Percentiles rank a stretch among this genome's conserved stretches.
phyloP scores from a whole-genome alignment of 371 early-diverging fungal genomes.

The Apophysomyces ossiformis region DNA sequence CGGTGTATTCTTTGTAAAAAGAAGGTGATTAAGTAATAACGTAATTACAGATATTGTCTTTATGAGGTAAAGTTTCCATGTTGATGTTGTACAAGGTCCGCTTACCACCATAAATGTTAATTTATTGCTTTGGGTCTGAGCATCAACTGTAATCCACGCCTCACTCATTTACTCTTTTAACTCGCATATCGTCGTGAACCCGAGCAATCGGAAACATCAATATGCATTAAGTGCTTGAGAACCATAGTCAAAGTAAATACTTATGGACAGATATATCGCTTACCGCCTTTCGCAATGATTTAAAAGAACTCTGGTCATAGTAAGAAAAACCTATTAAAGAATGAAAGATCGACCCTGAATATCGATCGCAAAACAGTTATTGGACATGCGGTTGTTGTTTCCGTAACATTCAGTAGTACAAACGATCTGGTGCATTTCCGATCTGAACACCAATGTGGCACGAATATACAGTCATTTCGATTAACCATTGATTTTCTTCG shows the following conservation, averaged over 20 bases:
- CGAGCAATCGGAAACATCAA: not conserved
- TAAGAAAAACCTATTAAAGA: not conserved
- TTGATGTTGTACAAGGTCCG: not conserved
- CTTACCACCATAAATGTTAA: not conserved
- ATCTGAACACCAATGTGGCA: too few relatives aligned
- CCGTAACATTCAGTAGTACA: too few relatives aligned
- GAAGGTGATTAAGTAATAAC: too few relatives aligned
- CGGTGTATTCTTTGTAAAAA: not conserved
- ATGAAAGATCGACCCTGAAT: not conserved
- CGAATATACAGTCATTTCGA: too few relatives aligned
- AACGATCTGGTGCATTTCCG: too few relatives aligned
- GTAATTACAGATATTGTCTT: not conserved
- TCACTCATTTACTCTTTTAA: not conserved
- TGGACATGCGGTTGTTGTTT: too few relatives aligned
- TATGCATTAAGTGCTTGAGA: too few relatives aligned
- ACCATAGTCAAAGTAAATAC: not conserved
- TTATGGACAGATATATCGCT: not conserved
- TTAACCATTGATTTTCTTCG: too few relatives aligned
- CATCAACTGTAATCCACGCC: not conserved
- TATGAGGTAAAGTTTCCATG: not conserved
- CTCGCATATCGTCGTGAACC: not conserved
- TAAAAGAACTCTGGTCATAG: not conserved
- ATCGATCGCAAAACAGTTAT: not conserved
- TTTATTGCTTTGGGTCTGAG: not conserved
- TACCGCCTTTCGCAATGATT: not conserved